Evolutionary conservation across 306 rosid species (phyloP).

Genomic region (Argentina anserina): DNA sequence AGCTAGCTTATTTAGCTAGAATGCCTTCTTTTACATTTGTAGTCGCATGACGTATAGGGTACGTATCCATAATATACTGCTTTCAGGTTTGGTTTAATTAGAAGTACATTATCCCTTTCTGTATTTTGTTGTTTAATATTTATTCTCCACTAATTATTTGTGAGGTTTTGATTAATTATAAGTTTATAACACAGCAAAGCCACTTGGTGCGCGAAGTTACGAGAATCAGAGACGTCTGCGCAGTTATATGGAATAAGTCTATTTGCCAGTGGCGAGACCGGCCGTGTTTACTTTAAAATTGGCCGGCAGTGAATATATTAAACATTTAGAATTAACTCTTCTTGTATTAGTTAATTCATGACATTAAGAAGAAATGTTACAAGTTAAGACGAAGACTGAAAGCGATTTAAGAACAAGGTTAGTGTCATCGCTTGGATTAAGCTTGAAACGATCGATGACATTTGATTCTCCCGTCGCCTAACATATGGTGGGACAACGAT

Average conservation of each 20-base stretch:
- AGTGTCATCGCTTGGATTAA: too few species aligned
- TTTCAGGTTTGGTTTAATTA: not conserved
- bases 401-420: not conserved
- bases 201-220: not conserved
- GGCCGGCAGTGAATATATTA: not conserved
- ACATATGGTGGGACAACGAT: too few species aligned
- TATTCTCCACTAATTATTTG: not conserved
- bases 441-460: too few species aligned
- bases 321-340: not conserved
- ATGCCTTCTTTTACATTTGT: not conserved
- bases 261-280: not conserved
- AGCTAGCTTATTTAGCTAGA: too few species aligned
- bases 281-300: not conserved
- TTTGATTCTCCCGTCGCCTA: too few species aligned
- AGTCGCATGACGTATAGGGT: not conserved
- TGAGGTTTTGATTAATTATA: not conserved
- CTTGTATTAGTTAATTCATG: not conserved
- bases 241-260: not conserved
- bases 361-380: not conserved
- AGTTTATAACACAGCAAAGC: not conserved
- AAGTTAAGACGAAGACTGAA: not conserved
- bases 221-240: not conserved
- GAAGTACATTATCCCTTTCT: not conserved
- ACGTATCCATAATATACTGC: not conserved
- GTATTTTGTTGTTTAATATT: not conserved